Base-by-base conservation (phyloP, 2,329 filamentous ascomycete genomes). In the Monosporascus ibericus region DNA sequence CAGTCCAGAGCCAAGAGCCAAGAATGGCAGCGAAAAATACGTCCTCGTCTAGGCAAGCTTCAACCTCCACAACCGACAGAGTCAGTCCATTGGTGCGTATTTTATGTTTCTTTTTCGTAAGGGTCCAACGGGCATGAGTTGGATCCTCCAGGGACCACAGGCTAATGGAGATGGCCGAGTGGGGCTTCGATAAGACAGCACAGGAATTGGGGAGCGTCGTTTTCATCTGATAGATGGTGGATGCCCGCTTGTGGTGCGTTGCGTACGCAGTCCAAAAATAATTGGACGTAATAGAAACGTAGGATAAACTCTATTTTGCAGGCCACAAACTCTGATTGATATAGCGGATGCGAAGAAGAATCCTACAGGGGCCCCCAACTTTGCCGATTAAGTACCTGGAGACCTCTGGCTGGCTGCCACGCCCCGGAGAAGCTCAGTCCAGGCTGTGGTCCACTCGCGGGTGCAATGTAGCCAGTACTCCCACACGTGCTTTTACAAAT, bases 401-500 rank as follows among this genome's bases (percentile, higher is more conserved):
- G 30, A 34, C 30, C 30, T 34, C 30, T 34, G 14, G 30, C 30
- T 34, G 30, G 30, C 30, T 14, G 27, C 11, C 17, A 25, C 40
- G 14, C 40, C 14, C n/a, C 42, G 22, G 6, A 15, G 22, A 17
- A 25, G 22, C 11, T 27, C 24, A 46, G 22, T 30, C 15, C 20
- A 8, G 24, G 24, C 15, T 25, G n/a, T 46, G 14, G 3, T 30
- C 30, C 30, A 34, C 30, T 14, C 30, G 9, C 30, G 20, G 44
- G 30, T 38, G 18, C 2, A 5, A 25, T 40, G 49, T 47, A 46
- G 22, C 24, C 20, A 36, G 17, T 40, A 44, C 27, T 22, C 20
- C 9, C 20, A 48, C 53, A 52, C 51, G 52, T 53, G 58, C 58
- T 63, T 62, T 58, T n/a, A 56, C 62, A 60, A 63, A 50, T 36